Percentiles rank a stretch among this genome's conserved stretches.
These are phyloP conservation scores for Picochlorum sp. DNA, from an alignment of 139 green algal species.

Conservation along the genomic window DNA sequence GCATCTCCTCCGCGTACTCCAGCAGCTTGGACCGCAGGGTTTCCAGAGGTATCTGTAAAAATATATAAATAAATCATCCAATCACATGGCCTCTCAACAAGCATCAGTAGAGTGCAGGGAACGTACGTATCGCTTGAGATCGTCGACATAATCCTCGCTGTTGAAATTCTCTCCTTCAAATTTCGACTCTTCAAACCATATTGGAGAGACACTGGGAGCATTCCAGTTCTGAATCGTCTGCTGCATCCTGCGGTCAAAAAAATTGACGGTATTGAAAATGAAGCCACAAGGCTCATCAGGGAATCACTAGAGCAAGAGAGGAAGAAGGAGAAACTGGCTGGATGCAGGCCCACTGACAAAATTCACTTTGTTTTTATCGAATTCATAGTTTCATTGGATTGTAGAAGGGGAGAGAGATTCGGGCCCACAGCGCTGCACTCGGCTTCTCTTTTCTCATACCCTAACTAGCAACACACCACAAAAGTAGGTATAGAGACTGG, in stretches of 20 bases:
- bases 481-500: no score
- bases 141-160: slow-evolving; percentile 58
- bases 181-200: slow-evolving; percentile 73
- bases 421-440: no score
- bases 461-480: no score
- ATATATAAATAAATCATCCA: not conserved
- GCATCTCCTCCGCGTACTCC: slow-evolving; percentile 52
- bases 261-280: not conserved
- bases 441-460: no score
- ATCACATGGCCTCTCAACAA: not conserved
- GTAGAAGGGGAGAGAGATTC: no score
- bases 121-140: slow-evolving; percentile 69
- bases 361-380: no score
- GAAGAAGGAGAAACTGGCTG: no score
- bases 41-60: slow-evolving; percentile 74
- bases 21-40: slow-evolving; percentile 69
- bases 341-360: no score
- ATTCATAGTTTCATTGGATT: no score
- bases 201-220: slow-evolving; percentile 7
- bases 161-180: slow-evolving; percentile 67
- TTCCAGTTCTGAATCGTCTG: not conserved
- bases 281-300: no score
- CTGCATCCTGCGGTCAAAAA: not conserved
- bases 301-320: no score
- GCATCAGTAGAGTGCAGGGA: not conserved